A percentile compares a stretch with the other conserved stretches of the same genome.
Conservation (phyloP, 176 grass and related monocot genomes). For the Carex cristatella region DNA sequence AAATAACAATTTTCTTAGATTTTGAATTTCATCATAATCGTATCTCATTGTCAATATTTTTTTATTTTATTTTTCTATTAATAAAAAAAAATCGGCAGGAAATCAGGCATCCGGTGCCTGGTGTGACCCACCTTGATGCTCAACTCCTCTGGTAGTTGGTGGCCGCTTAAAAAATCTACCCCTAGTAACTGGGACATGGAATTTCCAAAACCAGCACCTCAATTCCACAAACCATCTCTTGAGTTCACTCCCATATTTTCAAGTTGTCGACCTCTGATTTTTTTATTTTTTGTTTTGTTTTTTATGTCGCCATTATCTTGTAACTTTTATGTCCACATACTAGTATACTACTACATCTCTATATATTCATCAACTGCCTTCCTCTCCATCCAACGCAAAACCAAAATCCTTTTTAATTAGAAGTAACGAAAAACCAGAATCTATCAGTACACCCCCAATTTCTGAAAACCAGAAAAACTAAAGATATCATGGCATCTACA, state of each 20-base stretch:
- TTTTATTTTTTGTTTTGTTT: not conserved
- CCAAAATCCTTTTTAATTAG: too few relatives aligned
- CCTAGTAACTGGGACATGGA: not conserved
- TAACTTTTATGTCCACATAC: not conserved
- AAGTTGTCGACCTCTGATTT: not conserved
- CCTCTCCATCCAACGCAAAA: not conserved
- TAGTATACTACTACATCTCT: not conserved
- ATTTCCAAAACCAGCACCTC: conserved; percentile 6
- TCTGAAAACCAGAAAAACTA: not conserved
- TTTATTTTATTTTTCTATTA: too few relatives aligned
- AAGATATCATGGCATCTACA: not conserved
- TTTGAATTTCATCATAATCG: too few relatives aligned
- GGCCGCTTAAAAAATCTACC: not conserved
- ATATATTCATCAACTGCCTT: not conserved
- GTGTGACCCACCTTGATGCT: too few relatives aligned
- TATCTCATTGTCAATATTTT: too few relatives aligned
- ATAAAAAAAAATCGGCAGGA: too few relatives aligned
- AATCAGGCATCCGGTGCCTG: too few relatives aligned
- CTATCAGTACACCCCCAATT: not conserved
- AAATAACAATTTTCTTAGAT: too few relatives aligned
- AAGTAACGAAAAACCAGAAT: not conserved
- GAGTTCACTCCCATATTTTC: not conserved
- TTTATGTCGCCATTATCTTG: not conserved
- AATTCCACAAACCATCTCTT: not conserved
- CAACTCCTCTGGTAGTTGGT: not conserved